These are phyloP conservation scores for Penicillium sp. DNA, from an alignment of 2,329 filamentous ascomycete genomes.

Conservation along the genomic window DNA sequence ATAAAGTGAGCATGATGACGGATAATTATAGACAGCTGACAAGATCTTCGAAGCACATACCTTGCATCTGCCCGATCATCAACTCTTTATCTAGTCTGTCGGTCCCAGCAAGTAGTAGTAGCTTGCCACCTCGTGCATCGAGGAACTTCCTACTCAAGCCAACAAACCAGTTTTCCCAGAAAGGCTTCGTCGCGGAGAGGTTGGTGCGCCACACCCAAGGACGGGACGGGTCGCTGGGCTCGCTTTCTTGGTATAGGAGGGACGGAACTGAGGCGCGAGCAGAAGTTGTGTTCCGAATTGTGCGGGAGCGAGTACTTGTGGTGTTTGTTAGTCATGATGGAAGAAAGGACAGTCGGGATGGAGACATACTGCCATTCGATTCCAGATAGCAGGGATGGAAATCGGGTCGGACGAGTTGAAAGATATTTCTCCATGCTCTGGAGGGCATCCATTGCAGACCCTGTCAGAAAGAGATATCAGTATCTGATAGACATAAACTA, in stretches of 20 bases:
- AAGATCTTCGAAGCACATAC: constrained; percentile 45
- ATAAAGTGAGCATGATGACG: background rate
- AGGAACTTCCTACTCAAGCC: constrained; percentile 88
- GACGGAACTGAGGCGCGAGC: constrained; percentile 84
- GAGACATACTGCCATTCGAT: constrained; percentile 79
- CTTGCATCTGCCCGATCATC: constrained; percentile 97
- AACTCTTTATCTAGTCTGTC: constrained; percentile 87
- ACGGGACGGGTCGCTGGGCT: constrained; percentile 38
- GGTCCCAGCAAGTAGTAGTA: constrained; percentile 81
- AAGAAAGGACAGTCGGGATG: background rate
- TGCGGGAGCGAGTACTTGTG: constrained; percentile 70
- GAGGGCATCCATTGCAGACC: constrained; percentile 90
- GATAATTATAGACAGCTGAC: background rate
- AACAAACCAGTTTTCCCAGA: constrained; percentile 92
- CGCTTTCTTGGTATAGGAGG: constrained; percentile 57
- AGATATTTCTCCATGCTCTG: constrained; percentile 93
- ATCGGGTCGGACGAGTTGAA: constrained; percentile 73
- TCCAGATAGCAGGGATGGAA: constrained; percentile 71
- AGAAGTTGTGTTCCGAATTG: constrained; percentile 77
- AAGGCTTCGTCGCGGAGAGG: constrained; percentile 76
- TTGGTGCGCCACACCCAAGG: constrained; percentile 85
- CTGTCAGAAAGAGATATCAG: constrained; percentile 28
- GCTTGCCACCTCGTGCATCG: constrained; percentile 74
- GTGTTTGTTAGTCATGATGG: constrained; percentile 2
- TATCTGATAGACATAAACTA: background rate